phyloP scores from a whole-genome alignment of 805 yeast genomes.

The Starmerella tilneyi region DNA sequence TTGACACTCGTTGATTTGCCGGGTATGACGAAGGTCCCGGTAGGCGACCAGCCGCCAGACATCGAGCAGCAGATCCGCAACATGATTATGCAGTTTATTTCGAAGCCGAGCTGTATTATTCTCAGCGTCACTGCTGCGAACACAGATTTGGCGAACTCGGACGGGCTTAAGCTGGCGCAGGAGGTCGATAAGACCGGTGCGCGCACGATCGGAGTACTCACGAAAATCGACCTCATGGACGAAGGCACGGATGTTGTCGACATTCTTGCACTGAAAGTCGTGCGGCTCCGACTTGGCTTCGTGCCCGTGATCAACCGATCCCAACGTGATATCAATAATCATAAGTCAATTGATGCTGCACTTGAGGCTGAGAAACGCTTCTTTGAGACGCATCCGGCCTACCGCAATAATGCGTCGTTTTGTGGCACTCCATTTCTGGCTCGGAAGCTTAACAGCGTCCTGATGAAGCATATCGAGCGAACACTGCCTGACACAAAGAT shows the following conservation, averaged over 20 bases:
- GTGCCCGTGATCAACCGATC: conserved; percentile 97
- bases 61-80: conserved; percentile 90
- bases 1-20: conserved; percentile 93
- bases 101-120: conserved; percentile 90
- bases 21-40: conserved; percentile 95
- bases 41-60: conserved; percentile 97
- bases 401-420: conserved; percentile 83
- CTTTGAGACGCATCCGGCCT: conserved; percentile 83
- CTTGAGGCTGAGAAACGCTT: conserved; percentile 66
- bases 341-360: conserved; percentile 82
- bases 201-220: conserved; percentile 92
- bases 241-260: conserved; percentile 95
- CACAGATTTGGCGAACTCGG: conserved; percentile 93
- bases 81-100: conserved; percentile 82
- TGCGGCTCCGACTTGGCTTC: conserved; percentile 89
- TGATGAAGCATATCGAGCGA: conserved; percentile 79
- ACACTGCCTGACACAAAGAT: conserved; percentile 87
- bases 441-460: conserved; percentile 75
- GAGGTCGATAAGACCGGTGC: conserved; percentile 96
- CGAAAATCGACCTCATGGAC: conserved; percentile 95
- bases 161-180: conserved; percentile 89
- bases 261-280: conserved; percentile 87
- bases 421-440: conserved; percentile 99
- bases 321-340: conserved; percentile 84
- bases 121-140: conserved; percentile 93